Evolutionary conservation across 208 protist genomes (phyloP).

Genomic region (Trypanosoma avium): DNA sequence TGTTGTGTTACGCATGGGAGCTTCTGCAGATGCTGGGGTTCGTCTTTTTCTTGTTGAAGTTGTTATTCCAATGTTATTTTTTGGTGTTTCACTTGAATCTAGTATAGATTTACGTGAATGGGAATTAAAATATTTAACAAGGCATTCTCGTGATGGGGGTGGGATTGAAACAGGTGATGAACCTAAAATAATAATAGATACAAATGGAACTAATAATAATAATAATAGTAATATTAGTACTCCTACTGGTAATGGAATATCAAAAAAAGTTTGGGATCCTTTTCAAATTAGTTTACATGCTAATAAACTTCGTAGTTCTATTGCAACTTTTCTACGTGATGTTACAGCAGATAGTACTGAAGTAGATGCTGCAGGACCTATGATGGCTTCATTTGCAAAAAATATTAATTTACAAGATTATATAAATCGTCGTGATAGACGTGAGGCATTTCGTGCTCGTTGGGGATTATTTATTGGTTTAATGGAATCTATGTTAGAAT

Average conservation of each 20-base stretch:
- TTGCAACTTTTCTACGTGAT: slow-evolving; percentile 19
- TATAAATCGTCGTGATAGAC: slow-evolving; percentile 4
- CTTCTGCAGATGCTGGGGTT: slow-evolving; percentile 40
- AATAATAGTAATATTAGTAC: background rate
- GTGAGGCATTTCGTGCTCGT: slow-evolving; percentile 38
- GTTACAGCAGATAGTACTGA: background rate
- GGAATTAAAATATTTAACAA: slow-evolving; percentile 49
- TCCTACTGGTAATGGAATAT: background rate
- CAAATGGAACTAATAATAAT: background rate
- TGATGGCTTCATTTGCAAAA: background rate
- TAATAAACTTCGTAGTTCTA: slow-evolving; percentile 12
- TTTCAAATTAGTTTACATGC: slow-evolving; percentile 29
- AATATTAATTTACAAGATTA: slow-evolving; percentile 5
- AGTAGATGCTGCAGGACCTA: background rate
- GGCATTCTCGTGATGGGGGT: background rate
- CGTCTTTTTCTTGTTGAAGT: slow-evolving; percentile 65
- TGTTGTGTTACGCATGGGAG: slow-evolving; percentile 45
- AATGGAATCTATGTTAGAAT: slow-evolving; percentile 46
- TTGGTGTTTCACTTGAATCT: slow-evolving; percentile 54
- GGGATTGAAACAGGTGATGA: background rate
- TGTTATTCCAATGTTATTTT: slow-evolving; percentile 67
- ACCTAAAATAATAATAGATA: slow-evolving; percentile 4
- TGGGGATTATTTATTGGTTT: slow-evolving; percentile 43
- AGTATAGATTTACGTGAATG: slow-evolving; percentile 48
- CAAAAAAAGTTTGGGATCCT: too few relatives aligned